Evolutionary conservation across 2,329 filamentous ascomycete species (phyloP), one percentile per base, ranked within the genome.

Genomic region (Domatiomyces globalis): DNA sequence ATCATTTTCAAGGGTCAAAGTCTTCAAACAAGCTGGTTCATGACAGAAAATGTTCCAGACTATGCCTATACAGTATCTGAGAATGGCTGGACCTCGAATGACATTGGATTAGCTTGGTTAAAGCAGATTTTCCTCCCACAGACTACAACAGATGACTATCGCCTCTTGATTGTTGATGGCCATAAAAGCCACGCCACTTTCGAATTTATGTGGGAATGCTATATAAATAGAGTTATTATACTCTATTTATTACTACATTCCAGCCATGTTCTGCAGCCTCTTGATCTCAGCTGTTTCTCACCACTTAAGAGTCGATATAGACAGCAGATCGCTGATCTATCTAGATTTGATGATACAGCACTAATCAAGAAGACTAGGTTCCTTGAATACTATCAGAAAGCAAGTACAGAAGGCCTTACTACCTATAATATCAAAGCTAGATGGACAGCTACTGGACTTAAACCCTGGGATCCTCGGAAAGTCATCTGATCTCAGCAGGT

Each of bases 221-320:
- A 39, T 18, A 22, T 43, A 7, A 54, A 61, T 45, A 57, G 58
- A n/a, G 50, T 61, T 29, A 47, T 51, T 22, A 15, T 58, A 15
- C 48, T 56, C 22, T 61, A 58, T 50, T 33, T 61, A 17, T 51
- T 54, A 22, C 49, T 51, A n/a, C 51, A 62, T 58, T 45, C 51
- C 61, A 68, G 55, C 8, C 48, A 61, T 47, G 43, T 60, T 18
- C 49, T 57, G 8, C 45, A 60, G 50, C 57, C 55, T 39, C 53
- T 61, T 22, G 52, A 60, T 55, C 48, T 57, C 39, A 39, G 55
- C 8, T 50, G 20, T 43, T 57, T 57, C 51, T 57, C 51, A 43
- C 51, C 45, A 15, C 18, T 54, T 10, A 56, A 57, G 22, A 84
- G 82, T 81, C 83, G 50, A n/a, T 52, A 52, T 52, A 20, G 46